phyloP scores from a whole-genome alignment of 495 filamentous ascomycete genomes.

The Podospora pseudopauciseta region DNA sequence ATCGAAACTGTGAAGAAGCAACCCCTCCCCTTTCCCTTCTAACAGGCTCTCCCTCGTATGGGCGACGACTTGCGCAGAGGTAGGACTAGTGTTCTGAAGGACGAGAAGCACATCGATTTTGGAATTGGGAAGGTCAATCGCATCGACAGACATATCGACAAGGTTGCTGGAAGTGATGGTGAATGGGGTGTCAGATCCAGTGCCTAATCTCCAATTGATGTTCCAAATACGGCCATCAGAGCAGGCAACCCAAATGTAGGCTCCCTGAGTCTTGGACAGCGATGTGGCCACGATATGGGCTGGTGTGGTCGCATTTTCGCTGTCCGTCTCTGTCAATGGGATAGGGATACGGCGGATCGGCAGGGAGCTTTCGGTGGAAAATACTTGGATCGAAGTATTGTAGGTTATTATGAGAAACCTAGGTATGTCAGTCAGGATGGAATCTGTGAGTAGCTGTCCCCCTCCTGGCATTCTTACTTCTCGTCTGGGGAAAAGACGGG shows the following conservation, averaged over 20 bases:
- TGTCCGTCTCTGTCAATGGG: conserved; percentile 22
- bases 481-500: conserved; percentile 77
- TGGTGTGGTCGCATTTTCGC: conserved; percentile 19
- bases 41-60: conserved; percentile 31
- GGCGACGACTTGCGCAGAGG: conserved; percentile 40
- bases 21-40: conserved; percentile 19
- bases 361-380: conserved; percentile 75
- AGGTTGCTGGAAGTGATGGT: conserved; percentile 37
- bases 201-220: conserved; percentile 72
- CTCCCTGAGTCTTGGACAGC: conserved; percentile 55
- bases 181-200: conserved; percentile 38
- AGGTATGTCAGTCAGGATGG: conserved; percentile 39
- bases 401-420: conserved; percentile 66
- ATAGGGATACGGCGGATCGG: conserved; percentile 61
- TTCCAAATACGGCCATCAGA: conserved; percentile 60
- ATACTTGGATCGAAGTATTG: conserved; percentile 67
- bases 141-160: conserved; percentile 44
- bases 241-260: conserved; percentile 67
- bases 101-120: conserved; percentile 45
- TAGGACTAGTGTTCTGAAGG: conserved; percentile 29
- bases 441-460: background rate
- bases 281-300: conserved; percentile 51
- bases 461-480: conserved; percentile 52
- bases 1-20: conserved; percentile 32
- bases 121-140: conserved; percentile 34